phyloP scores from a whole-genome alignment of 2,329 filamentous ascomycete species.

The Colletotrichum sp. region DNA sequence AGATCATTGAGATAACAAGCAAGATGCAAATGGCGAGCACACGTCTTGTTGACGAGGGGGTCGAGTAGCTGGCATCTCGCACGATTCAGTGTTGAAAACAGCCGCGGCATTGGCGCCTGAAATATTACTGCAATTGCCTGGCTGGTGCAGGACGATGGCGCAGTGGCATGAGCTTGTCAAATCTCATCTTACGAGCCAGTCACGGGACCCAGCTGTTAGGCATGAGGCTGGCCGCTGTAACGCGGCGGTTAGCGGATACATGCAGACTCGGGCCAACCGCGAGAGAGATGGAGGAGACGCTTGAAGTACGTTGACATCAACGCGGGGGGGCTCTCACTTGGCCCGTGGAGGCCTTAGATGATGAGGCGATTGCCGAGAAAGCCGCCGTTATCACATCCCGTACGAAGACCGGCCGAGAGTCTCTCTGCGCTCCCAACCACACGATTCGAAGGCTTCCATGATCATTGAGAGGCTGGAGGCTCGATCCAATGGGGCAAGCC shows the following conservation, averaged over 20 bases:
- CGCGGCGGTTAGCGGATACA: background rate
- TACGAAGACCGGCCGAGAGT: background rate
- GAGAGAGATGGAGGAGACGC: background rate
- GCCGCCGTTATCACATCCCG: background rate
- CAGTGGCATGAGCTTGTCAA: background rate
- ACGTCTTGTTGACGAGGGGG: background rate
- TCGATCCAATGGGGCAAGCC: background rate
- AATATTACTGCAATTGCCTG: background rate
- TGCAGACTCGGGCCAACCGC: background rate
- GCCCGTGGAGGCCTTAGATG: background rate
- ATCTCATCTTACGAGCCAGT: background rate
- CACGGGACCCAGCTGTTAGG: background rate
- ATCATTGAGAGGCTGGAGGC: background rate
- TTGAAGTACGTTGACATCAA: background rate
- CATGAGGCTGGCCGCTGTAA: background rate
- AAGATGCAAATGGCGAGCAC: background rate
- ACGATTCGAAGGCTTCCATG: background rate
- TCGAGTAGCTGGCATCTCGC: background rate
- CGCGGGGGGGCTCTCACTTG: background rate
- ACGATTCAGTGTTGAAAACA: background rate
- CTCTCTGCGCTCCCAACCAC: background rate
- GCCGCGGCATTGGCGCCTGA: conserved; percentile 2
- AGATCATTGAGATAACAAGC: background rate
- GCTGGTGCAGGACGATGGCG: background rate
- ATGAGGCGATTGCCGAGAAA: conserved; percentile 1